phyloP scores from a whole-genome alignment of 441 rosid genomes.

The Brassica balearica region DNA sequence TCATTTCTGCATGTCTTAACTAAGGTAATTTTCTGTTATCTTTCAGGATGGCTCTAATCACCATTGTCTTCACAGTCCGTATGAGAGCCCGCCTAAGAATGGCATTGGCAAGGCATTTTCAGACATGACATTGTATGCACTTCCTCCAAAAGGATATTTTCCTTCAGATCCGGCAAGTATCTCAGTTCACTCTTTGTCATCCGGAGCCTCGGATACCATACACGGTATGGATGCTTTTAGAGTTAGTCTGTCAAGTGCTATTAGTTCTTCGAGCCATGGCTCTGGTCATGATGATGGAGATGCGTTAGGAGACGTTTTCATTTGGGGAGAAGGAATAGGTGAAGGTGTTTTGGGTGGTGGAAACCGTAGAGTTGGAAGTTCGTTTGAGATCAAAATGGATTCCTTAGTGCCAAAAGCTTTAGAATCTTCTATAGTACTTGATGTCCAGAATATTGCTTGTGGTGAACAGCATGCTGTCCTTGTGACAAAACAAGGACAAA shows the following conservation, averaged over 20 bases:
- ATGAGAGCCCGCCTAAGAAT: constrained; percentile 87
- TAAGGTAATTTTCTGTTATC: constrained; percentile 14
- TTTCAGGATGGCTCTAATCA: constrained; percentile 78
- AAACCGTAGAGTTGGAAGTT: constrained; percentile 68
- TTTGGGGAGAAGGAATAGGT: constrained; percentile 95
- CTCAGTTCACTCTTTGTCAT: constrained; percentile 65
- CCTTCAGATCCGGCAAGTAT: constrained; percentile 75
- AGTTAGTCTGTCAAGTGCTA: constrained; percentile 96
- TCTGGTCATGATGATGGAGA: constrained; percentile 99
- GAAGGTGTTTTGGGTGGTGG: constrained; percentile 96
- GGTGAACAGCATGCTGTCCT: constrained; percentile 92
- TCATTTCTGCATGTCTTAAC: constrained; percentile 32
- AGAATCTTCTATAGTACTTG: constrained; percentile 93
- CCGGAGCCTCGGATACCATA: constrained; percentile 87
- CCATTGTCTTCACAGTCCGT: constrained; percentile 77
- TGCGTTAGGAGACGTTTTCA: constrained; percentile 91
- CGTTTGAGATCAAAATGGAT: constrained; percentile 68
- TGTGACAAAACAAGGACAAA: constrained; percentile 92
- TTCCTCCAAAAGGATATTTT: constrained; percentile 79
- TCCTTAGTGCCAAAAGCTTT: constrained; percentile 85
- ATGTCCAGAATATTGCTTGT: constrained; percentile 91
- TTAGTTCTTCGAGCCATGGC: constrained; percentile 97
- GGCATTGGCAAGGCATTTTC: constrained; percentile 82
- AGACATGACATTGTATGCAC: constrained; percentile 71
- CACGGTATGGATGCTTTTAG: constrained; percentile 85